Percentiles rank a stretch among this genome's conserved stretches.
These are phyloP conservation scores for Umbelopsis sp. DNA, from an alignment of 192 early-diverging fungal genomes.

Conservation along the genomic window DNA sequence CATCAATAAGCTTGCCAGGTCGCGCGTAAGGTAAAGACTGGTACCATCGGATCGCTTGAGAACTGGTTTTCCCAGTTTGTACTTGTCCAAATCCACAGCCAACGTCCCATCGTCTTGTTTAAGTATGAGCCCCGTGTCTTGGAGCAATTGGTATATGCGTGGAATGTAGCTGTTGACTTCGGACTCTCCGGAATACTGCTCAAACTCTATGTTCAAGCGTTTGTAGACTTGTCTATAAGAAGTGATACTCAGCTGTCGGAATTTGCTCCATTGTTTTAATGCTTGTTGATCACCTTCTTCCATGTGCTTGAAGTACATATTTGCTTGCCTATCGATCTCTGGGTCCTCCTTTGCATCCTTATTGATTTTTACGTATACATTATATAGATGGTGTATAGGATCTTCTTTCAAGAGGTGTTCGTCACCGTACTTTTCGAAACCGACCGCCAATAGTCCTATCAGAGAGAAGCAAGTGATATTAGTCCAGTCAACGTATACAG, in stretches of 20 bases:
- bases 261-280: conserved; percentile 76
- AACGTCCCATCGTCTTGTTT: conserved; percentile 73
- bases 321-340: conserved; percentile 72
- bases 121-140: conserved; percentile 58
- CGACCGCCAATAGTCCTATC: conserved; percentile 83
- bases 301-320: conserved; percentile 88
- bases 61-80: conserved; percentile 75
- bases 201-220: conserved; percentile 82
- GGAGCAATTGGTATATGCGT: conserved; percentile 67
- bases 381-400: conserved; percentile 86
- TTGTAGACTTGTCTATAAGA: conserved; percentile 82
- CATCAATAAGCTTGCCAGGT: conserved; percentile 83
- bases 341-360: conserved; percentile 61
- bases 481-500: neutral
- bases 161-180: conserved; percentile 70
- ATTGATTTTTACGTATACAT: conserved; percentile 90
- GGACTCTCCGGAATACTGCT: conserved; percentile 91
- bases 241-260: conserved; percentile 83
- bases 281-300: conserved; percentile 79
- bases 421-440: conserved; percentile 77
- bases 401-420: conserved; percentile 67
- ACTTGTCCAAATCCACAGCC: conserved; percentile 72
- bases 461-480: neutral
- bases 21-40: conserved; percentile 87
- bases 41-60: conserved; percentile 84